Conservation (phyloP, 495 filamentous ascomycete genomes). For the Evernia prunastri region DNA sequence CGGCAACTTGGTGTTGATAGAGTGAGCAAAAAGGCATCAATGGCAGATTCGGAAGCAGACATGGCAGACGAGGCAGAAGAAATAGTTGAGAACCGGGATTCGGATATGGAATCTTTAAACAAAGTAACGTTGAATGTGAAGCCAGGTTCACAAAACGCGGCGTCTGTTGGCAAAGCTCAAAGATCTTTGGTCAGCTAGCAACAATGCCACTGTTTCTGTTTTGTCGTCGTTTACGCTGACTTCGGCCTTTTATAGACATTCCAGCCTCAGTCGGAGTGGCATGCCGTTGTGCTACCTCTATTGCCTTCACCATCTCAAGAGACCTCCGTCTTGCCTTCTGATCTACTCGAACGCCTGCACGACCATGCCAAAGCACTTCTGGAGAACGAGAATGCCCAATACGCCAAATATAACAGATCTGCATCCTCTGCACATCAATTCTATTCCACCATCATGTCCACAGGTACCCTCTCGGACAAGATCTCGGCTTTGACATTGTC, state of each 20-base stretch:
- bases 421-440: slow-evolving; percentile 84
- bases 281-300: slow-evolving; percentile 55
- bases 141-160: background rate
- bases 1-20: slow-evolving; percentile 43
- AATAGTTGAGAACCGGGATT: slow-evolving; percentile 22
- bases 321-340: slow-evolving; percentile 44
- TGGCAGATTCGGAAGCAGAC: slow-evolving; percentile 33
- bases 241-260: background rate
- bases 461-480: slow-evolving; percentile 93
- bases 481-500: slow-evolving; percentile 89
- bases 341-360: slow-evolving; percentile 65
- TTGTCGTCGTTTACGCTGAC: background rate
- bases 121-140: background rate
- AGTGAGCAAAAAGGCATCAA: slow-evolving; percentile 35
- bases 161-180: background rate
- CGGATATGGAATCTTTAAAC: slow-evolving; percentile 6
- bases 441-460: slow-evolving; percentile 91
- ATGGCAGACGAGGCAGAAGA: slow-evolving; percentile 28
- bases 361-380: slow-evolving; percentile 67
- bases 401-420: slow-evolving; percentile 46
- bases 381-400: slow-evolving; percentile 63
- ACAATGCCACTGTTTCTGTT: background rate
- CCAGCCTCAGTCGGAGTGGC: slow-evolving; percentile 47
- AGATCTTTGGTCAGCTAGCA: slow-evolving; percentile 1
- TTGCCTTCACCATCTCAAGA: slow-evolving; percentile 44